Percentiles rank a stretch among this genome's conserved stretches.
Evolutionary conservation across 1,139 yeast species (phyloP).

Genomic region (Lodderomyces orthopsilosis): DNA sequence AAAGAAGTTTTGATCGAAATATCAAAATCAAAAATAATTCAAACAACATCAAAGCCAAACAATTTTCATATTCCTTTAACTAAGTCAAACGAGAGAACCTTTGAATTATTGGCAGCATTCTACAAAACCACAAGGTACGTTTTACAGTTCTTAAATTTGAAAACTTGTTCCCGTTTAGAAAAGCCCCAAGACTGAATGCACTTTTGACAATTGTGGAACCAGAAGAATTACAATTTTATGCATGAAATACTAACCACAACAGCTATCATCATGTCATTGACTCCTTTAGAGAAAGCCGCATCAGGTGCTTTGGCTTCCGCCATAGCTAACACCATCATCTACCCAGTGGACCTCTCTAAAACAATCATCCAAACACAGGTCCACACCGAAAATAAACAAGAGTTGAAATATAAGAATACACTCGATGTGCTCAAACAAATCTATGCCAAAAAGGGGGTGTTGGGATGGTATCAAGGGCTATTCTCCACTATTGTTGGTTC

Average conservation of each 20-base stretch:
- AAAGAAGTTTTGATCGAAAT: not conserved
- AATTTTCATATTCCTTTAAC: not conserved
- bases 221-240: not conserved
- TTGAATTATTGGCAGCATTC: no score
- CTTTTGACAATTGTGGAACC: no score
- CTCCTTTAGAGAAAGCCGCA: conserved; percentile 71
- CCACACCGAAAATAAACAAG: conserved; percentile 20
- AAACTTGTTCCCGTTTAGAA: no score
- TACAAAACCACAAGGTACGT: no score
- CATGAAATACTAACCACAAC: not conserved
- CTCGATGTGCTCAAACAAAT: conserved; percentile 63
- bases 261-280: conserved; percentile 34
- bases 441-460: conserved; percentile 56
- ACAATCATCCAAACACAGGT: conserved; percentile 73
- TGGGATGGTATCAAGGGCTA: conserved; percentile 75
- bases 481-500: conserved; percentile 68
- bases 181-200: no score
- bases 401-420: conserved; percentile 53
- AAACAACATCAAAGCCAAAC: not conserved
- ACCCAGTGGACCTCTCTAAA: conserved; percentile 72
- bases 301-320: conserved; percentile 86
- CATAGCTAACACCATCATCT: conserved; percentile 74
- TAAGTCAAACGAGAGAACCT: no score
- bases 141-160: no score
- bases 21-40: not conserved